Evolutionary conservation across 441 rosid species (phyloP).

Genomic region (Aleurites moluccanus): DNA sequence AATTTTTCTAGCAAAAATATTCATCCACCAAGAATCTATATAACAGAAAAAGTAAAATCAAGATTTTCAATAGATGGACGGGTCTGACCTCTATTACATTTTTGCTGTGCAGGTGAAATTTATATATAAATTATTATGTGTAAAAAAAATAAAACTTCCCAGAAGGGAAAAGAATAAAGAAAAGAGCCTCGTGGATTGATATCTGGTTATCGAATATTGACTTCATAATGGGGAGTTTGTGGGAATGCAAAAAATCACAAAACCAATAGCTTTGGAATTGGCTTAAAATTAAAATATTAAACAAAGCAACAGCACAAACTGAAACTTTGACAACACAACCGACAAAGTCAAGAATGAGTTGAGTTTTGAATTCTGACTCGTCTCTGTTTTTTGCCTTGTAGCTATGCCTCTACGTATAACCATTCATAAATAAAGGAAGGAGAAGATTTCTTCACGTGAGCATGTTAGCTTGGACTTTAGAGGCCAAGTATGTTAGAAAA

Average conservation of each 20-base stretch:
- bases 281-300: too few species aligned
- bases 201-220: constrained; percentile 6
- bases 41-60: too few species aligned
- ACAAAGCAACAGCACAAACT: background rate
- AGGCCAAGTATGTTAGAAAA: too few species aligned
- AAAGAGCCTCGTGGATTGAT: constrained; percentile 19
- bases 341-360: background rate
- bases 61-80: too few species aligned
- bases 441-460: background rate
- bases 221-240: background rate
- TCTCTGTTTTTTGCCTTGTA: background rate
- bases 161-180: background rate
- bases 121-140: too few species aligned
- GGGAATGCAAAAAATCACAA: background rate
- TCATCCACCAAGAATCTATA: too few species aligned
- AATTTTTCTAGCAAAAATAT: too few species aligned
- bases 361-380: background rate
- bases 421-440: background rate
- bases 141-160: too few species aligned
- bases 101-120: too few species aligned
- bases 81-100: too few species aligned
- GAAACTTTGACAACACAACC: background rate
- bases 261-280: background rate
- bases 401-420: background rate
- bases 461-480: too few species aligned